Evolutionary conservation across 441 rosid genomes (phyloP).

Genomic region (Biscutella laevigata): DNA sequence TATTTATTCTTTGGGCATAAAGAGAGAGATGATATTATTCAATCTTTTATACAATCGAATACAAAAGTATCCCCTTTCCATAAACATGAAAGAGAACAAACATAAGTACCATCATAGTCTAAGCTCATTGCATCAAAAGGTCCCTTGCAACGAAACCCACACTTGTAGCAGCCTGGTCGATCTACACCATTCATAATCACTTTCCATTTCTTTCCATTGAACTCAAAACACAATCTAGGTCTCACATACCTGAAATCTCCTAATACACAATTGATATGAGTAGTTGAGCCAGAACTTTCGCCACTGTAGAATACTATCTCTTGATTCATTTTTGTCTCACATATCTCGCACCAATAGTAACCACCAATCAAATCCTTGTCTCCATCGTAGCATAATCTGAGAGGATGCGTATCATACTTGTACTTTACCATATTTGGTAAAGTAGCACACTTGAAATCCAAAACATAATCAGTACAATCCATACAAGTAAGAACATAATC

Average conservation of each 20-base stretch:
- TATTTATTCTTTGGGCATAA: too few species aligned
- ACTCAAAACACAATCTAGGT: not conserved
- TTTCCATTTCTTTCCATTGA: slow-evolving; percentile 2
- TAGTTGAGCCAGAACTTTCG: not conserved
- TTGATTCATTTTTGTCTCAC: slow-evolving; percentile 7
- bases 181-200: slow-evolving; percentile 5
- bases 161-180: slow-evolving; percentile 16
- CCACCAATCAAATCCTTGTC: not conserved
- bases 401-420: slow-evolving; percentile 9
- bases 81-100: slow-evolving; percentile 7
- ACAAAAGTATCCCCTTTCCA: slow-evolving; percentile 9
- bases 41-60: not conserved
- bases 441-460: slow-evolving; percentile 16
- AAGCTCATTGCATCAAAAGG: not conserved
- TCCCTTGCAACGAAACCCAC: slow-evolving; percentile 15
- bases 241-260: slow-evolving; percentile 8
- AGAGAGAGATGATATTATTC: not conserved
- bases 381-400: slow-evolving; percentile 13
- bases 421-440: not conserved
- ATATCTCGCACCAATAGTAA: slow-evolving; percentile 23
- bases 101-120: not conserved
- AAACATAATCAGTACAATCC: slow-evolving; percentile 13
- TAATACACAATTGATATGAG: slow-evolving; percentile 8
- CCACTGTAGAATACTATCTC: not conserved
- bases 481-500: not conserved